Conservation (phyloP, 169 alveolate genomes). For the Eimeria tenella region DNA sequence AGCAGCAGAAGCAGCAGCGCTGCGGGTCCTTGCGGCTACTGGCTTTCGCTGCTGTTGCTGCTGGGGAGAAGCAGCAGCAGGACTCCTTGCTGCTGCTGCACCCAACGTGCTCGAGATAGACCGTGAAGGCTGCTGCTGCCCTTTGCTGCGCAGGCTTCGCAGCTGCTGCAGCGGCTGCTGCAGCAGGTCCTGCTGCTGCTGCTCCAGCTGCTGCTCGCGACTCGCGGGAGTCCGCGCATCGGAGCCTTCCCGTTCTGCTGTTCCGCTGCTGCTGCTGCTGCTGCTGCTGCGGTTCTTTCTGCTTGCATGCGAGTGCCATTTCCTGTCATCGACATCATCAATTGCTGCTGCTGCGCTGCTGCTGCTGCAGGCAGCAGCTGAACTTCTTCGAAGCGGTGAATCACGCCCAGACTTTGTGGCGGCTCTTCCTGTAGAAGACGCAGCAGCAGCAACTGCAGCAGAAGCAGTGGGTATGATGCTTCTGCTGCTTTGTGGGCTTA, state of each 20-base stretch:
- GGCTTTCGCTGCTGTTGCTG: constrained; percentile 26
- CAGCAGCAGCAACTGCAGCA: constrained; percentile 38
- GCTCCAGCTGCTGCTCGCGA: constrained; percentile 42
- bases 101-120: constrained; percentile 21
- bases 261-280: constrained; percentile 2
- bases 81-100: not conserved
- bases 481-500: not conserved
- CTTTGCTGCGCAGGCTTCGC: constrained; percentile 44
- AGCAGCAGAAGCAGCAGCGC: constrained; percentile 8
- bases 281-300: constrained; percentile 39
- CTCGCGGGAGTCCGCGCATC: not conserved
- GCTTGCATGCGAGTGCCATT: not conserved
- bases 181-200: not conserved
- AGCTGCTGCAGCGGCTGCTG: constrained; percentile 42
- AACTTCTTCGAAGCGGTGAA: constrained; percentile 1
- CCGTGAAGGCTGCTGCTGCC: constrained; percentile 28
- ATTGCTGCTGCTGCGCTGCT: constrained; percentile 10
- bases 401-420: not conserved
- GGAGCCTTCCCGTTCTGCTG: not conserved
- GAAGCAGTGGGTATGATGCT: not conserved
- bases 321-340: not conserved
- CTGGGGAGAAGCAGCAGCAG: constrained; percentile 23
- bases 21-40: not conserved
- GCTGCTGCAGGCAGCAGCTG: constrained; percentile 27
- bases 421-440: constrained; percentile 10